Evolutionary conservation across 164 flowering plant species (phyloP).

Genomic region (grape (Vitis vinifera)): ASM3070453v1 NC_081817.1:27909001-27909500

Average conservation of each 20-base stretch:
- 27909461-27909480: no score
- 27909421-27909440: no score
- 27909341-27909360: slow-evolving; percentile 11
- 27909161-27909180: slow-evolving; percentile 66
- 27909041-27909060: slow-evolving; percentile 65
- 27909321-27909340: slow-evolving; percentile 40
- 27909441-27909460: no score
- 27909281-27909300: slow-evolving; percentile 23
- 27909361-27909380: slow-evolving; percentile 15
- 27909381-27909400: slow-evolving; percentile 12
- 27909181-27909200: slow-evolving; percentile 35
- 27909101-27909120: slow-evolving; percentile 79
- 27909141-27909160: slow-evolving; percentile 87
- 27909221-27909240: slow-evolving; percentile 12
- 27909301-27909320: slow-evolving; percentile 93
- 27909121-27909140: slow-evolving; percentile 26
- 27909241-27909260: slow-evolving; percentile 15
- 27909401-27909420: slow-evolving; percentile 4
- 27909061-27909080: slow-evolving; percentile 68
- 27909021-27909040: not conserved
- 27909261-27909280: slow-evolving; percentile 24
- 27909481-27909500: no score
- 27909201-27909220: slow-evolving; percentile 24
- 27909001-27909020: not conserved
- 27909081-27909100: slow-evolving; percentile 82